Evolutionary conservation across 176 grass and related monocot species (phyloP).

Genomic region (Triticum monococcum): DNA sequence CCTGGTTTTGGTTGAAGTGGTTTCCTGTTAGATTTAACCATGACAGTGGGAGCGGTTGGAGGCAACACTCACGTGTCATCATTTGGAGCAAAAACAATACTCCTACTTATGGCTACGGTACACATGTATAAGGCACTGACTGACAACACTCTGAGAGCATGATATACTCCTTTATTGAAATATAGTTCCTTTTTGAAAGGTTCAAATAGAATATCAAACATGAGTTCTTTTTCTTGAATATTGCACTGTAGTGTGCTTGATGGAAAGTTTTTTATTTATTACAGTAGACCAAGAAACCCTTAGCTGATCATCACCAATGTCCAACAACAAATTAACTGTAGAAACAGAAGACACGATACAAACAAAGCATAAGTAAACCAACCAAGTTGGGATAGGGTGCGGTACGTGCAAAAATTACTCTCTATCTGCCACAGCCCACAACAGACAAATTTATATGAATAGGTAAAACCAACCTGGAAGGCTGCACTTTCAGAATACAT

Average conservation of each 20-base stretch:
- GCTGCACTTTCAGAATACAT: background rate
- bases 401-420: background rate
- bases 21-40: background rate
- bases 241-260: background rate
- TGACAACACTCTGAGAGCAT: background rate
- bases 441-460: background rate
- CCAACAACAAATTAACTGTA: background rate
- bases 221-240: background rate
- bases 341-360: background rate
- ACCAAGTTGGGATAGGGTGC: background rate
- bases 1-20: background rate
- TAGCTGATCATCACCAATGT: background rate
- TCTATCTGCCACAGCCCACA: background rate
- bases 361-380: background rate
- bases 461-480: background rate
- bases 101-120: background rate
- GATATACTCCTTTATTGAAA: background rate
- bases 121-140: background rate
- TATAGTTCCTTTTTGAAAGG: background rate
- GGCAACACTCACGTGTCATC: background rate
- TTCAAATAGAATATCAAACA: background rate
- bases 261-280: background rate
- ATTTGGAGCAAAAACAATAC: background rate
- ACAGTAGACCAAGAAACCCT: background rate
- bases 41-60: background rate